A percentile compares a stretch with the other conserved stretches of the same genome.
These are phyloP conservation scores for Candida taoyuanica DNA, from an alignment of 805 yeast genomes.

Conservation along the genomic window DNA sequence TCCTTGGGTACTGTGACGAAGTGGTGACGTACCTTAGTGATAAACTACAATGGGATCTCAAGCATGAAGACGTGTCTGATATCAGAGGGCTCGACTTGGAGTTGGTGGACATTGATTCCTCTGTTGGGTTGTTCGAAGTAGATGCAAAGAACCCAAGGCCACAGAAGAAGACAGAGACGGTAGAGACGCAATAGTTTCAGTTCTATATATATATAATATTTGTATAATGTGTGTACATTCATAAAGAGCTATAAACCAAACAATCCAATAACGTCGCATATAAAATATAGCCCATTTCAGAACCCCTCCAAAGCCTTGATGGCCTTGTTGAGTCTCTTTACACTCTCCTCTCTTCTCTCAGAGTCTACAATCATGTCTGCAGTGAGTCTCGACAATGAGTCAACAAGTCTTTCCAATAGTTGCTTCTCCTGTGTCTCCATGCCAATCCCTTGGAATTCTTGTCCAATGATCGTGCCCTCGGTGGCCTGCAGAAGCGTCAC, in stretches of 20 bases:
- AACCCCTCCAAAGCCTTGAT: conserved; percentile 85
- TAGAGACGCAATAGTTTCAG: no score
- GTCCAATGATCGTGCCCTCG: conserved; percentile 38
- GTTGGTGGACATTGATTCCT: conserved; percentile 27
- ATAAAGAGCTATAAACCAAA: not conserved
- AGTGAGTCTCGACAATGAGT: conserved; percentile 77
- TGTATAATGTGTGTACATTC: not conserved
- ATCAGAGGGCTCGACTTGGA: conserved; percentile 31
- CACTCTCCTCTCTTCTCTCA: conserved; percentile 73
- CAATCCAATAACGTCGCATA: not conserved
- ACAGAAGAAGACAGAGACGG: not conserved
- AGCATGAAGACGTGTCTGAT: conserved; percentile 45
- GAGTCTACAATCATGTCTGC: conserved; percentile 90
- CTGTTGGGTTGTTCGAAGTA: conserved; percentile 33
- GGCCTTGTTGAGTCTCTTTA: conserved; percentile 74
- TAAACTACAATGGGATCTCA: conserved; percentile 54
- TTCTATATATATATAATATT: not conserved
- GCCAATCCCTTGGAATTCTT: conserved; percentile 69
- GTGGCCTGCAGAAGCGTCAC: conserved; percentile 35
- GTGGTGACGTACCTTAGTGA: conserved; percentile 62
- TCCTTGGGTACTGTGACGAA: conserved; percentile 82
- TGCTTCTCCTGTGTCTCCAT: conserved; percentile 73
- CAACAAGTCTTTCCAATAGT: conserved; percentile 79
- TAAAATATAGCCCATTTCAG: conserved; percentile 10
- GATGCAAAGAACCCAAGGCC: conserved; percentile 15